These are phyloP conservation scores for Phytophthora uliginosa DNA, from an alignment of 352 stramenopile species.

Conservation along the genomic window DNA sequence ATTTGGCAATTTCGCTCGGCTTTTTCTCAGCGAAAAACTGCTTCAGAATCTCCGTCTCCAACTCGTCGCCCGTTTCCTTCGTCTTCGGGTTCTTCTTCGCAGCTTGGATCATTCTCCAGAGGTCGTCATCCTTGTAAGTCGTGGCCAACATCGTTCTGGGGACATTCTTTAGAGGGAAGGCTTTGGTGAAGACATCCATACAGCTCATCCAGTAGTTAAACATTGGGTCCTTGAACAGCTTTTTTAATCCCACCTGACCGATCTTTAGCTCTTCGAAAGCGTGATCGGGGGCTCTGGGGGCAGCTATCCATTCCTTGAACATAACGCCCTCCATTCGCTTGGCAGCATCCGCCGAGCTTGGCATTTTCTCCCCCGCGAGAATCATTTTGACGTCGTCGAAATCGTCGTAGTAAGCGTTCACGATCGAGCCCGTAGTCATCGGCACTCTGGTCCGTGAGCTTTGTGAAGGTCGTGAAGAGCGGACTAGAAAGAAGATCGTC, in stretches of 20 bases:
- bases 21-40: background rate
- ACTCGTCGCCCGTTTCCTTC: background rate
- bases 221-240: background rate
- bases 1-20: background rate
- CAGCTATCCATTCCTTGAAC: background rate
- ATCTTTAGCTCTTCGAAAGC: background rate
- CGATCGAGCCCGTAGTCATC: background rate
- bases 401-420: background rate
- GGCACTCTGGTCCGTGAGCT: background rate
- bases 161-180: background rate
- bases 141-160: background rate
- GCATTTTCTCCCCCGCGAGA: background rate
- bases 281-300: background rate
- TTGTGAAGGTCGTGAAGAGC: background rate
- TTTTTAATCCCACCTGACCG: background rate
- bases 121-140: background rate
- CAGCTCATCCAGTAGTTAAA: background rate
- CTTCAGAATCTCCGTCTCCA: background rate
- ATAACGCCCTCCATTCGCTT: background rate
- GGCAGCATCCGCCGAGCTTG: background rate
- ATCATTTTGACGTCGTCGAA: background rate
- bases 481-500: too few species aligned
- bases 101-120: background rate
- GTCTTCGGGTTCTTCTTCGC: background rate
- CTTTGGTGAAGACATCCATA: background rate